Evolutionary conservation across 306 rosid genomes (phyloP), one percentile per base, ranked within the genome.

Genomic region (Datisca glomerata): DNA sequence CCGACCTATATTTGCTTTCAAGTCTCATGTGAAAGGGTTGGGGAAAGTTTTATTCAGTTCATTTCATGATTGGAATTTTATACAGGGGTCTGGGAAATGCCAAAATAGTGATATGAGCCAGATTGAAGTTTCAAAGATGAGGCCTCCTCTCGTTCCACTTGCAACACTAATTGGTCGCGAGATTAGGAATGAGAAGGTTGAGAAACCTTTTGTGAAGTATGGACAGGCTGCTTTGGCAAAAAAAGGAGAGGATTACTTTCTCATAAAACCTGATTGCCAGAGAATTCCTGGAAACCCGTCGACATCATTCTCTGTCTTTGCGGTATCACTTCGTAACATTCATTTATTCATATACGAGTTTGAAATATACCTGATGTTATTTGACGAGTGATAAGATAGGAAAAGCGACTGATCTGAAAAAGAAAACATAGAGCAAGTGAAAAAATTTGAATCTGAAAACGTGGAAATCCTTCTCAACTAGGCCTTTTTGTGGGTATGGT

Each of bases 221-320:
- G 97, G 95, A 0, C 73, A 75, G 53, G 95, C 97, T 7, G 94
- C 86, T 48, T 93, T 82, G 59, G 83, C 97, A 52, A 83, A 47
- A 65, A 89, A 89, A 60, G 97, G 97, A 50, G 97, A 83, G 43
- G 97, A 89, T 60, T 89, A 72, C 61, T 89, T 72, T 55, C 68
- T 89, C 11, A 36, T 77, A 18, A 89, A 80, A 69, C 72, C 93
- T 3, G 97, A 83, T 56, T 81, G 91, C 56, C 91, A 67, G 51
- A 65, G 95, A 38, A 72, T 83, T 6, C 75, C 84, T 3, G 95
- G 95, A 55, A 83, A 74, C 49, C 54, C 94, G 35, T 69, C 94
- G 29, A 50, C 97, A 2, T 18, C 86, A 11, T 83, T 83, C 54
- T 83, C 93, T 38, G 94, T 78, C 5, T 89, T 80, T 41, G 95